phyloP scores from a whole-genome alignment of 441 rosid species.

The Eutrema salsugineum region DNA sequence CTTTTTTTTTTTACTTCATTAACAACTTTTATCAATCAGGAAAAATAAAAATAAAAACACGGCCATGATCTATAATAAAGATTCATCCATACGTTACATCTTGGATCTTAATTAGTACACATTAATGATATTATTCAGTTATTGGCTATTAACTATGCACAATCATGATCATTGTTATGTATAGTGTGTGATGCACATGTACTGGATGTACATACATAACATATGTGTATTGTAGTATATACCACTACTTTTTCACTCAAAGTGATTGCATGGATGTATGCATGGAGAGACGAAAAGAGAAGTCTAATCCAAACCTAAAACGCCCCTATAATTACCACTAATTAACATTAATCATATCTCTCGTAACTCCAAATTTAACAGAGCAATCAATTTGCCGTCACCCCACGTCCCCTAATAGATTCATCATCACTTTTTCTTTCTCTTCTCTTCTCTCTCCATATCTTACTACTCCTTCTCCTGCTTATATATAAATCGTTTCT shows the following conservation, averaged over 20 bases:
- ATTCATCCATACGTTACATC: conserved; percentile 20
- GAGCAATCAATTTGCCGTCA: conserved; percentile 30
- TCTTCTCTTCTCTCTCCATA: conserved; percentile 9
- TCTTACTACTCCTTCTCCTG: background rate
- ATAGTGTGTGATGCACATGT: background rate
- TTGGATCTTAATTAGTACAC: background rate
- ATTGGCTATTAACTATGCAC: conserved; percentile 9
- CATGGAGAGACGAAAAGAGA: conserved; percentile 19
- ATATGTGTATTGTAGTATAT: background rate
- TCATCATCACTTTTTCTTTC: conserved; percentile 25
- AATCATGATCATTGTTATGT: conserved; percentile 12
- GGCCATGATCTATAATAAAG: conserved; percentile 21
- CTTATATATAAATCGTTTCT: conserved; percentile 21
- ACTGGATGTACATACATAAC: background rate
- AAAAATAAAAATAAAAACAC: background rate
- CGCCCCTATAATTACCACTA: conserved; percentile 23
- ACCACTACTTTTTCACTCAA: background rate
- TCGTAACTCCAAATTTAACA: conserved; percentile 31
- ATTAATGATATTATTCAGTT: background rate
- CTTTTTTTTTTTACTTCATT: conserved; percentile 3
- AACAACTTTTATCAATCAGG: background rate
- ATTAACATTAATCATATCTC: conserved; percentile 32
- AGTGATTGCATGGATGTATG: conserved; percentile 12
- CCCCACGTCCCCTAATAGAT: conserved; percentile 20
- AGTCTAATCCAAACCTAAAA: conserved; percentile 34